A percentile compares a stretch with the other conserved stretches of the same genome.
Evolutionary conservation across 257 asterid genomes (phyloP).

Genomic region (Solanum dulcamara): DNA sequence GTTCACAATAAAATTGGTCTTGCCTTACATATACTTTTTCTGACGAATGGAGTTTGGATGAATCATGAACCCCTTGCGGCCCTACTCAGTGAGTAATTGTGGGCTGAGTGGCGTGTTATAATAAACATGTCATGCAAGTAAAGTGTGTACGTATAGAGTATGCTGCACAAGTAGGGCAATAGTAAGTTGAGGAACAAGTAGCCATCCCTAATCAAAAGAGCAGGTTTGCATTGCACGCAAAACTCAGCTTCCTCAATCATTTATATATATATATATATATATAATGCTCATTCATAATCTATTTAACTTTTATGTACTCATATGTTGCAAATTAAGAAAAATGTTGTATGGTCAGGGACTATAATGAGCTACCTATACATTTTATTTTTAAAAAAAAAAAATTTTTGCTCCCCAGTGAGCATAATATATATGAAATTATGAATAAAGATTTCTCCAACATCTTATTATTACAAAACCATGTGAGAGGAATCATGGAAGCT

Average conservation of each 20-base stretch:
- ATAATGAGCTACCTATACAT: background rate
- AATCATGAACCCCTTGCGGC: background rate
- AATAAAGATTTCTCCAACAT: conserved; percentile 21
- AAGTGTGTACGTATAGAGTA: background rate
- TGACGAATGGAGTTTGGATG: background rate
- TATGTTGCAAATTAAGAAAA: background rate
- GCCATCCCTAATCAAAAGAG: background rate
- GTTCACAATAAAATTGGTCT: background rate
- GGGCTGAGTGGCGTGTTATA: background rate
- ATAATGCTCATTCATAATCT: background rate
- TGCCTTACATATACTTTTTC: background rate
- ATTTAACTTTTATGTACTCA: background rate
- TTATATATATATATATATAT: too few relatives aligned
- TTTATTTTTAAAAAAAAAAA: background rate
- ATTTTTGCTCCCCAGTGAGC: background rate
- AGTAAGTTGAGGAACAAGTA: background rate
- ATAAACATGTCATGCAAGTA: background rate
- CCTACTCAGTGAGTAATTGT: background rate
- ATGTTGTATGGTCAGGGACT: background rate
- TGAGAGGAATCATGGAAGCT: conserved; percentile 26
- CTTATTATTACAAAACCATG: conserved; percentile 25
- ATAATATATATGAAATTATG: background rate
- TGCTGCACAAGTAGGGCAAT: background rate
- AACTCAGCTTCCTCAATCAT: background rate
- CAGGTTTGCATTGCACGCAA: background rate